Percentiles rank a stretch among this genome's conserved stretches.
phyloP scores from a whole-genome alignment of 1,139 yeast species.

The Yamadazyma triangularis region DNA sequence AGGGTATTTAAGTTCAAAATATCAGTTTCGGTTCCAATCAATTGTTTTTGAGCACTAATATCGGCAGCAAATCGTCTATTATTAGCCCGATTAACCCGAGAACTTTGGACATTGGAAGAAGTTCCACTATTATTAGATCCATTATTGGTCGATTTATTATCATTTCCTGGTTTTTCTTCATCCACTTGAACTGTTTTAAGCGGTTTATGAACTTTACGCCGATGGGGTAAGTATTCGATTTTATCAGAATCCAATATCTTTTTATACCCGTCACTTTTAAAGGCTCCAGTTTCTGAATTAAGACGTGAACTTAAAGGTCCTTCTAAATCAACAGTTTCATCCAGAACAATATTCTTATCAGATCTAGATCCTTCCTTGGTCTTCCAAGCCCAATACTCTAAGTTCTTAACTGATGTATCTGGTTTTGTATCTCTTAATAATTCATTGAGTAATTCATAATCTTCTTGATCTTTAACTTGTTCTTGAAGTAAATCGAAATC shows the following conservation, averaged over 20 bases:
- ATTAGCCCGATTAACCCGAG: conserved; percentile 84
- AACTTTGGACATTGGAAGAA: conserved; percentile 43
- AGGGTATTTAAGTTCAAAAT: conserved; percentile 70
- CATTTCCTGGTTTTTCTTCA: conserved; percentile 68
- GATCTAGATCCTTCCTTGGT: conserved; percentile 29
- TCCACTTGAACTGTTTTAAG: conserved; percentile 56
- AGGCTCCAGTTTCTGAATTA: conserved; percentile 54
- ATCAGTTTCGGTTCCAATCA: conserved; percentile 79
- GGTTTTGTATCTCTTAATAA: conserved; percentile 28
- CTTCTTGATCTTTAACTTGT: conserved; percentile 70
- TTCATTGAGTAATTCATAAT: conserved; percentile 48
- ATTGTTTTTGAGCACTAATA: conserved; percentile 74
- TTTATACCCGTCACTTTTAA: conserved; percentile 69
- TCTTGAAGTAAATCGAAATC: conserved; percentile 44
- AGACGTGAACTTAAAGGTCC: conserved; percentile 30
- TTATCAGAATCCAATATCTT: conserved; percentile 74
- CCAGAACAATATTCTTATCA: conserved; percentile 21
- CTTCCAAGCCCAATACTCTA: conserved; percentile 70
- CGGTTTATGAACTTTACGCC: conserved; percentile 52
- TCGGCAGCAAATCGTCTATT: conserved; percentile 91
- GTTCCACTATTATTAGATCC: conserved; percentile 6
- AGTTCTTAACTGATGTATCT: conserved; percentile 28
- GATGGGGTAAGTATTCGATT: conserved; percentile 73
- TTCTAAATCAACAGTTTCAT: conserved; percentile 19
- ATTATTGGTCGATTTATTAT: conserved; percentile 75